Evolutionary conservation across 2,329 filamentous ascomycete genomes (phyloP), one percentile per base, ranked within the genome.

Genomic region (Phialocephala sp.): DNA sequence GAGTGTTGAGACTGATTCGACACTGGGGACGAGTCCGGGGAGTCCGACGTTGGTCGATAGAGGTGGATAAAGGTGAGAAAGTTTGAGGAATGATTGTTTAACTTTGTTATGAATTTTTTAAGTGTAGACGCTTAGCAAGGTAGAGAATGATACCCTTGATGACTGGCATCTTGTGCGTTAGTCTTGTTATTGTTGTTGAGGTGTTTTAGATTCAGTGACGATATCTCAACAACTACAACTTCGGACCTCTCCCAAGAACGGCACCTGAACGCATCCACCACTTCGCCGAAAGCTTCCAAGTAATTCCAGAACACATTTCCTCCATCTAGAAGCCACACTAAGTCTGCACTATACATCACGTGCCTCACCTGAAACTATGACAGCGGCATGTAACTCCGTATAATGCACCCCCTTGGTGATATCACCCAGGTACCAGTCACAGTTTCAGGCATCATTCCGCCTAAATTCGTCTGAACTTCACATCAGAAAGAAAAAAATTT

Each of bases 1-100:
- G 18, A 74, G 69, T 63, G 68, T 68, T 12, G 72, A 74, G 35
- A 74, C 73, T 1, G 74, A 76, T 59, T 75, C 73, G 12, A 72
- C 72, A 2, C 52, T 76, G 1, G 74, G 73, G 15, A 75, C 73
- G 2, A 75, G 72, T 58, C 74, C 73, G 12, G 72, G 72, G 6
- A 71, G 65, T 15, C 73, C 73, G 18, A 69, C 68, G 2, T 62
- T 71, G 36, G 65, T 68, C 1, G 60, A 67, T 54, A 61, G 66
- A 60, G 57, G 27, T 32, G 6, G 27, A 32, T n/a, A n/a, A n/a
- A n/a, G n/a, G n/a, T 18, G 56, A 59, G 56, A 65, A 65, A 36
- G 36, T 60, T 2, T 50, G 45, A 61, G 20, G 24, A 18, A n/a
- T 1, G 43, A 47, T 20, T 20, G 43, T 15, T n/a, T 2, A 22